These are phyloP conservation scores for Coemansia sp. DNA, from an alignment of 192 early-diverging fungal genomes.

Conservation along the genomic window DNA sequence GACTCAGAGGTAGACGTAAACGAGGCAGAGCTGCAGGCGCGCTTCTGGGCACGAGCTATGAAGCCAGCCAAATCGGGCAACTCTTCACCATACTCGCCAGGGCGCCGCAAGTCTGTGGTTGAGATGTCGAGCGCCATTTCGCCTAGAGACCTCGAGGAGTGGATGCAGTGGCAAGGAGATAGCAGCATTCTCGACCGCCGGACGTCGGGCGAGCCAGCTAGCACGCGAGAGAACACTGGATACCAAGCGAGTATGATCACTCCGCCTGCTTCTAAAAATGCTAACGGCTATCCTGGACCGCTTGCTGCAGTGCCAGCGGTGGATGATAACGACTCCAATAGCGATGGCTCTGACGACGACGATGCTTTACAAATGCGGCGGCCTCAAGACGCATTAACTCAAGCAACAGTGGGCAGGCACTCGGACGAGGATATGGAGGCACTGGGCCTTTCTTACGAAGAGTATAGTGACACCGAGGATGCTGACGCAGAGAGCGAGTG, in stretches of 20 bases:
- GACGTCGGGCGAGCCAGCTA: background rate
- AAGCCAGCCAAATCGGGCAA: slow-evolving; percentile 42
- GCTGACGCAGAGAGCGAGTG: slow-evolving; percentile 2
- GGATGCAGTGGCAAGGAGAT: slow-evolving; percentile 54
- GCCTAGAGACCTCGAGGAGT: slow-evolving; percentile 44
- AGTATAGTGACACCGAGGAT: background rate
- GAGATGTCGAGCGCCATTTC: slow-evolving; percentile 49
- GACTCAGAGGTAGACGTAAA: slow-evolving; percentile 38
- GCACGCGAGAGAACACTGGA: background rate
- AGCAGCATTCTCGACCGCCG: background rate
- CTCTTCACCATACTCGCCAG: slow-evolving; percentile 48
- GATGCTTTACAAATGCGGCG: slow-evolving; percentile 8
- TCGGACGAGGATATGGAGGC: background rate
- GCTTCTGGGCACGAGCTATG: slow-evolving; percentile 54
- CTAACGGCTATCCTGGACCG: background rate
- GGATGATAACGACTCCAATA: background rate
- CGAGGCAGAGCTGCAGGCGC: slow-evolving; percentile 38
- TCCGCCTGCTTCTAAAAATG: slow-evolving; percentile 30
- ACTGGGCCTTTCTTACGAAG: background rate
- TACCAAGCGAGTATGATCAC: slow-evolving; percentile 13
- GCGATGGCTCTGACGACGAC: slow-evolving; percentile 13
- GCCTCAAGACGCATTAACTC: background rate
- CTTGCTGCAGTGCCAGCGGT: background rate
- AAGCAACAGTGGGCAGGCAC: background rate
- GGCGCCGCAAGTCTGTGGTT: slow-evolving; percentile 41